Evolutionary conservation across 164 flowering plant species (phyloP).

Genomic region (Protea cynaroides): DNA sequence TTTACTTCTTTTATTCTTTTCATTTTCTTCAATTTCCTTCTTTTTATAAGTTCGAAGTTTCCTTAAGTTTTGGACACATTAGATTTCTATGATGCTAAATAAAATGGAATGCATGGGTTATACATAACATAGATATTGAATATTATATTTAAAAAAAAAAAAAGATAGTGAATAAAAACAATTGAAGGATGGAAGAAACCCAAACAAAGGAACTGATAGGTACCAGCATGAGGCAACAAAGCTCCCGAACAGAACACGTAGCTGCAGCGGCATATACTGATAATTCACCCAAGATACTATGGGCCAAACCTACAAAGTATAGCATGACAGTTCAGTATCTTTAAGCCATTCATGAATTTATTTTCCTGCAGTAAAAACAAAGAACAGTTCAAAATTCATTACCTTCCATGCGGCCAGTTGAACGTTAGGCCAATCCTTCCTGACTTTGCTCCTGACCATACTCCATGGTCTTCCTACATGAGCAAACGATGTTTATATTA

Average conservation of each 20-base stretch:
- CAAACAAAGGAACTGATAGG: neutral
- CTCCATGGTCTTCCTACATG: constrained; percentile 63
- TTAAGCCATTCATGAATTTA: neutral
- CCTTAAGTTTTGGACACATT: too few species aligned
- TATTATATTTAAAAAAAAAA: too few species aligned
- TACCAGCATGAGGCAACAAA: constrained; percentile 76
- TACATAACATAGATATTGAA: neutral
- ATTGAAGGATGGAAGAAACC: constrained; percentile 1
- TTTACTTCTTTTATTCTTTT: too few species aligned
- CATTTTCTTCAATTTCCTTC: too few species aligned
- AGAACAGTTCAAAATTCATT: neutral
- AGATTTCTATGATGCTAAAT: too few species aligned
- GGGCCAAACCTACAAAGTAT: constrained; percentile 70
- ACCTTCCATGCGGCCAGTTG: constrained; percentile 84
- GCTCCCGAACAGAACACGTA: constrained; percentile 73
- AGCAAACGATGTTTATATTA: neutral
- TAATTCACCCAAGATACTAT: constrained; percentile 70
- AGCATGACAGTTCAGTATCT: neutral
- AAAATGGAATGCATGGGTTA: neutral
- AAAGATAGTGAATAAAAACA: neutral
- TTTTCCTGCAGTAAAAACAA: neutral
- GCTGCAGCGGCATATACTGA: constrained; percentile 69
- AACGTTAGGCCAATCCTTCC: constrained; percentile 57
- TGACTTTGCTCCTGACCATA: constrained; percentile 50
- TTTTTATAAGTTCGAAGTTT: too few species aligned